Conservation (phyloP, 331 rosid species). For the Acacia pycnantha region DNA sequence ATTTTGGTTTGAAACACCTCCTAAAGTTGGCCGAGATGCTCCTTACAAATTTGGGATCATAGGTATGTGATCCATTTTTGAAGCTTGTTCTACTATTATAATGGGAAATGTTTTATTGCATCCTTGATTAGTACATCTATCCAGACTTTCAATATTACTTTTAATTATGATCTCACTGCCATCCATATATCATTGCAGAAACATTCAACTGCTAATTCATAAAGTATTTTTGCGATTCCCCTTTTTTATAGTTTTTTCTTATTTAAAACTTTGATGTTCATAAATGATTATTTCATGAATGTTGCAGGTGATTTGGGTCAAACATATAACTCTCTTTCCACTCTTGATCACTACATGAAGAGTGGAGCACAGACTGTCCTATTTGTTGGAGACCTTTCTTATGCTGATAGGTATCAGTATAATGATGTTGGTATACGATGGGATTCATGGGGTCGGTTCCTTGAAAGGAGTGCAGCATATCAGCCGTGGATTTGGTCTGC, state of each 20-base stretch:
- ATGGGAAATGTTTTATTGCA: conserved; percentile 1
- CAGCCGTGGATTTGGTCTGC: conserved; percentile 93
- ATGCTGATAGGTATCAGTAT: conserved; percentile 82
- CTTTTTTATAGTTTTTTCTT: conserved; percentile 20
- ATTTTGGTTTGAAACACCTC: conserved; percentile 87
- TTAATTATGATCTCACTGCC: neutral
- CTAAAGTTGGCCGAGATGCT: conserved; percentile 62
- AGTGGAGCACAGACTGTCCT: conserved; percentile 84
- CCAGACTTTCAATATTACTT: neutral
- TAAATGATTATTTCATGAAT: conserved; percentile 7
- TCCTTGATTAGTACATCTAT: conserved; percentile 1
- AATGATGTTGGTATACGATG: conserved; percentile 85
- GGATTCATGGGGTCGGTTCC: conserved; percentile 92
- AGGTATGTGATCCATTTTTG: conserved; percentile 51
- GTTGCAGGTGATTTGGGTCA: conserved; percentile 96
- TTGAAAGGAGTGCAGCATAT: conserved; percentile 79
- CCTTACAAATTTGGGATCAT: conserved; percentile 91
- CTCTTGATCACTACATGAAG: conserved; percentile 82
- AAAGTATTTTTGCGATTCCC: conserved; percentile 6
- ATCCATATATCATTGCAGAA: neutral
- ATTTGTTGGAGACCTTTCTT: conserved; percentile 90
- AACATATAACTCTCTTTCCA: conserved; percentile 89
- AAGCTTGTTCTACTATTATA: neutral
- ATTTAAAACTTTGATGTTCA: conserved; percentile 11
- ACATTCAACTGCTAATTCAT: conserved; percentile 23